Base-by-base conservation (phyloP, 306 rosid species). In the Mimosa pudica region DNA sequence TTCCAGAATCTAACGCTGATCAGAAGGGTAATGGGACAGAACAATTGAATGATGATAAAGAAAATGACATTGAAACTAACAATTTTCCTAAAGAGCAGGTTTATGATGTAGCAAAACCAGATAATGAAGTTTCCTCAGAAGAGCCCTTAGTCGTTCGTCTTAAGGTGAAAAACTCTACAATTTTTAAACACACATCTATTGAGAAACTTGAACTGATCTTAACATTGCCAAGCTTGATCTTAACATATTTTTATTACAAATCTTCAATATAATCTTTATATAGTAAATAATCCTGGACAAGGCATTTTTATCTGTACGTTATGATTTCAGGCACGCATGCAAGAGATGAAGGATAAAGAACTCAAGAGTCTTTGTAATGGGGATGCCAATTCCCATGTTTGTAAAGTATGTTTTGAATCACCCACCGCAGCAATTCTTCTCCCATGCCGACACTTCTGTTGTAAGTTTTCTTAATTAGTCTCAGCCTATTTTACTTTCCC, bases 391-490 rank as follows among this genome's bases (percentile, higher is more conserved):
- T 92, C 98, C 65, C 98, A 92, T 82, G 85, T 86, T 81, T 95
- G 98, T 82, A 95, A 95, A 95, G 97, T 95, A 77, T 95, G 98
- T 81, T 95, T 90, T 76, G 98, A 92, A 85, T 86, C 92, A 69
- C 95, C 98, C n/a, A 95, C 98, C 30, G 96, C 98, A 20, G 98
- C 97, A 80, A 91, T 95, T 85, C 97, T 95, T 80, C 93, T 95
- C 73, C 98, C 98, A 38, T 95, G 98, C 84, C 92, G 98, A 42
- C 98, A 95, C 87, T 95, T 95, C 90, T 91, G 97, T 85, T 82
- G 98, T 94, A 85, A 91, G 98, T 81, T 10, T 35, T 62, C 71
- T 86, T 10, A 72, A 60, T 71, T 36, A 38, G 7, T 54, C 70
- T 33, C 20, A 18, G 17, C 45, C 74, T 60, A 47, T 52, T 52